Conservation (phyloP, 306 rosid genomes). For the Quercus alba region DNA sequence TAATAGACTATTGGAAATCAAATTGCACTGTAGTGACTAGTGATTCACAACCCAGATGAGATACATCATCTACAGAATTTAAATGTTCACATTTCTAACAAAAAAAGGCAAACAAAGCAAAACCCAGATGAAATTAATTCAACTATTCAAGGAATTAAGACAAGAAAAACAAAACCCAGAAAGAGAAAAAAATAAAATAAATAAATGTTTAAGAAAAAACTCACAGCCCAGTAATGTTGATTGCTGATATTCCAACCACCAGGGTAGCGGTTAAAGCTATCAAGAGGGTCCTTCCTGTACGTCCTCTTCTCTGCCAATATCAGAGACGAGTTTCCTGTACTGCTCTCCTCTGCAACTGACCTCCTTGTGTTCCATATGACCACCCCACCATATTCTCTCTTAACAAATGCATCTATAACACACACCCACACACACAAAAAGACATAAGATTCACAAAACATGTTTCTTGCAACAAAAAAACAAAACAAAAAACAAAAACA, state of each 20-base stretch:
- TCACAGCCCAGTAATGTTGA: constrained; percentile 50
- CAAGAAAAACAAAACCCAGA: neutral
- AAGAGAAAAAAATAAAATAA: neutral
- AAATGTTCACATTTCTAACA: neutral
- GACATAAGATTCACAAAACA: no score
- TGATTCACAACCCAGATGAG: neutral
- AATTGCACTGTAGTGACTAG: neutral
- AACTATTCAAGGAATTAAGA: neutral
- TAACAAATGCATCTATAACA: constrained; percentile 26
- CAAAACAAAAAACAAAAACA: neutral
- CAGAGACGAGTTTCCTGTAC: constrained; percentile 35
- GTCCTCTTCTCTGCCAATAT: constrained; percentile 58
- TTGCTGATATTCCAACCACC: constrained; percentile 85
- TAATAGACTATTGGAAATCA: neutral
- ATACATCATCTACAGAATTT: neutral
- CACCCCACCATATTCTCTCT: constrained; percentile 5
- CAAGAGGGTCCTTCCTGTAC: constrained; percentile 46
- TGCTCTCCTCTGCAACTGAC: constrained; percentile 25
- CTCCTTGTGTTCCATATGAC: constrained; percentile 56
- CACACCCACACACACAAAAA: neutral
- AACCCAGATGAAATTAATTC: neutral
- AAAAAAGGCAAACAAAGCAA: neutral
- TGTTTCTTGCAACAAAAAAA: neutral
- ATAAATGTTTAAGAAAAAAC: constrained; percentile 11
- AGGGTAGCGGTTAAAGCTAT: constrained; percentile 40